Evolutionary conservation across 2,329 filamentous ascomycete species (phyloP), one percentile per base, ranked within the genome.

Genomic region (Cladophialophora exuberans): DNA sequence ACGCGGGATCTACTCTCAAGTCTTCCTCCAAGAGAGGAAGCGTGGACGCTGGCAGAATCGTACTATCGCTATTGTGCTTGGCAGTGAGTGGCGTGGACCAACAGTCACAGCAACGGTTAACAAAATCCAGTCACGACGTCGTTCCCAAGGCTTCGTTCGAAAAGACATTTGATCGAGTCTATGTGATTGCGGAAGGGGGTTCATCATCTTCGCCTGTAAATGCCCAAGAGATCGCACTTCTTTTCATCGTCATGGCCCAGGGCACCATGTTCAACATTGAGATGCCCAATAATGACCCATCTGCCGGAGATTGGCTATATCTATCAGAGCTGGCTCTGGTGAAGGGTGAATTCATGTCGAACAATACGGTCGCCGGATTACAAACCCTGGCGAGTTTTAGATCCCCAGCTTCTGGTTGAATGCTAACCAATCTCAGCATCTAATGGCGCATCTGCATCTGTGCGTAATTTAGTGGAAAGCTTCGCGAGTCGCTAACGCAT

Each of bases 61-160:
- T 54, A 54, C 31, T 54, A 54, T 43, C 52, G 52, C 31, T 54
- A 54, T 54, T 54, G 52, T 42, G 52, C 52, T 35, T 54, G 52
- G 52, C 52, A 54, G 50, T 53, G 30, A 53, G 50, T 46, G 23
- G 9, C n/a, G 7, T 6, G 33, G 26, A 23, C 22, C 26, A 33
- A 15, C 6, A 46, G 4, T 18, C 13, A 46, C n/a, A 22, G 5
- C 20, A 9, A 4, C 28, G 28, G 2, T 28, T 53, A 20, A 53
- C 41, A 30, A 15, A 26, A 4, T 46, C n/a, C 30, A 53, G 50
- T 31, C 52, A 54, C 20, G 52, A 54, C 13, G 52, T 54, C 7
- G 52, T 44, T 49, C 52, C 52, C n/a, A 54, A 49, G 28, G 11
- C 30, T 3, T 23, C 20, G 15, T 54, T 54, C 31, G 13, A 54